These are phyloP conservation scores for Hericium coralloides DNA, from an alignment of 768 basidiomycete genomes.

Conservation along the genomic window DNA sequence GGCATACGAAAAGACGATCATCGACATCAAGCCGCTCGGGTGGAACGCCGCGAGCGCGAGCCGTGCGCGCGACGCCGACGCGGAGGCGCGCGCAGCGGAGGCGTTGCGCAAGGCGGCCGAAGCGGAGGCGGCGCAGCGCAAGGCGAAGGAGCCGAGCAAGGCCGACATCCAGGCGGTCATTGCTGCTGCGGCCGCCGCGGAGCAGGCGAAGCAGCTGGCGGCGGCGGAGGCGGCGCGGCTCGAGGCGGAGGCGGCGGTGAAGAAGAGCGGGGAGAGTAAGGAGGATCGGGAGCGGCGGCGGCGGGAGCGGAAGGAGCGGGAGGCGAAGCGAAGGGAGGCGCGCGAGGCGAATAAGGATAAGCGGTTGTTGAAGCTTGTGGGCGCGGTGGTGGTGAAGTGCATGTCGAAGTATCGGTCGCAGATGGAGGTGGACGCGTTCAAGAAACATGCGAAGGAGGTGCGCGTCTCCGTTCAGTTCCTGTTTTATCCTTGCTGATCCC, in stretches of 20 bases:
- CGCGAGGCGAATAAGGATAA: conserved; percentile 74
- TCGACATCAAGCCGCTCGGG: conserved; percentile 20
- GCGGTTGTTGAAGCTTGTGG: conserved; percentile 71
- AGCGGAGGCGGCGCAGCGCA: neutral
- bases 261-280: conserved; percentile 1
- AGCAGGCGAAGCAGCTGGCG: conserved; percentile 14
- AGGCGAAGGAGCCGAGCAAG: conserved; percentile 12
- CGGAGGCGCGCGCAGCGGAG: too few relatives aligned
- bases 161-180: conserved; percentile 31
- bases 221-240: conserved; percentile 14
- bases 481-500: conserved; percentile 1
- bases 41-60: too few relatives aligned
- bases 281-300: conserved; percentile 16
- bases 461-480: conserved; percentile 14
- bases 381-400: conserved; percentile 81
- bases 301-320: conserved; percentile 13
- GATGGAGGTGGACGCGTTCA: conserved; percentile 78
- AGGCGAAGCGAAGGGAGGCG: conserved; percentile 42
- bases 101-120: too few relatives aligned
- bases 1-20: conserved; percentile 7
- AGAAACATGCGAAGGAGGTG: conserved; percentile 93
- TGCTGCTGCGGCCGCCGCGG: conserved; percentile 29
- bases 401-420: conserved; percentile 84
- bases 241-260: conserved; percentile 16
- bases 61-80: too few relatives aligned